Base-by-base conservation (phyloP, 2,329 filamentous ascomycete genomes). In the Paecilomyces fulvus region DNA sequence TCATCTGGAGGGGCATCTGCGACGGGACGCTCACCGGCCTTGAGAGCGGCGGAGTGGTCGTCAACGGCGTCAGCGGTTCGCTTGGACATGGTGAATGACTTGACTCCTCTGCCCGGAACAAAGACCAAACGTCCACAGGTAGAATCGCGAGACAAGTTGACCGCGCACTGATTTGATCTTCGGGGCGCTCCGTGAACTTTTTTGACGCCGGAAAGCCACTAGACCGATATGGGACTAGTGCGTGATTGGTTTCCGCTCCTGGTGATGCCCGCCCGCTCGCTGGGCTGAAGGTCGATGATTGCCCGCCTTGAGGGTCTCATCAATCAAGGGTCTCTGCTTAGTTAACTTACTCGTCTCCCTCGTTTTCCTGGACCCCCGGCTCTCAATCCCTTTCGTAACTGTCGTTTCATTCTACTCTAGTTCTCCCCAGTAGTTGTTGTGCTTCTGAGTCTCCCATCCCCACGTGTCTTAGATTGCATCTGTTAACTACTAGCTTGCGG, bases 11-110 rank as follows among this genome's bases (percentile, higher is more conserved):
- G 75, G 61, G 70, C 70, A 55, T 76, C 72, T 53, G 71, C 69
- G 61, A 82, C 73, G 58, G 83, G 83, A 30, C 83, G 77, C 59
- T 83, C 81, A 57, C 83, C 84, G 59, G 80, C 79, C 72, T 86
- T 86, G 64, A 86, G 79, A 46, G 81, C 74, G 58, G 79, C 77
- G 49, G 69, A 67, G 60, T 79, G 75, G 54, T 77, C 74, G 37
- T 78, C 77, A 31, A 75, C 70, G 50, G 77, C 68, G 59, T 85
- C 82, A 56, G 81, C 82, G 30, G 78, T 73, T 70, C 83, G 77
- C 70, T 86, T 86, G 49, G 81, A 79, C 83, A 86, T 86, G 56
- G 55, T 75, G 61, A 43, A 51, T 4, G 21, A 51, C 20, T 49
- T 4, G 21, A 51, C 20, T 49, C 46, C 49, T 30, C 49, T 53